A percentile compares a stretch with the other conserved stretches of the same genome.
These are phyloP conservation scores for Camellia sinensis DNA, from an alignment of 148 eudicot genomes.

Conservation along the genomic window DNA sequence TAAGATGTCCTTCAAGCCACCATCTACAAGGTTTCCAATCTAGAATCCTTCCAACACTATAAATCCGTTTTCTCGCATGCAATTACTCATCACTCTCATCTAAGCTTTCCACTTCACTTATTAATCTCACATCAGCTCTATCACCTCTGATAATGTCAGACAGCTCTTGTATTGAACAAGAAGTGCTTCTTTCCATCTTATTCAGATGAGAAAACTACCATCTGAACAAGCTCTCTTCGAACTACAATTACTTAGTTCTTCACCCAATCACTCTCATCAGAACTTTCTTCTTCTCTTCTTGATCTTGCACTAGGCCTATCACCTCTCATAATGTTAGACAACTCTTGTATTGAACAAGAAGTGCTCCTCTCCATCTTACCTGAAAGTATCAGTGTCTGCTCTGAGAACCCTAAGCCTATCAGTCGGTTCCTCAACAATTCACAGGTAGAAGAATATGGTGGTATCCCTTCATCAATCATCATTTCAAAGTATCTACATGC, in stretches of 20 bases:
- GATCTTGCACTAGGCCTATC: slow-evolving; percentile 33
- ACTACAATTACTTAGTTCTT: too few species aligned
- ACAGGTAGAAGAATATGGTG: slow-evolving; percentile 62
- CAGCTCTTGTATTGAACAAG: slow-evolving; percentile 49
- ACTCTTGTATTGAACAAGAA: slow-evolving; percentile 52
- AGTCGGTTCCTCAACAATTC: slow-evolving; percentile 64
- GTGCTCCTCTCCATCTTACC: slow-evolving; percentile 79
- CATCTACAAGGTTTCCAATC: slow-evolving; percentile 85
- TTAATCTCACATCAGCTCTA: slow-evolving; percentile 28
- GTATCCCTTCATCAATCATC: slow-evolving; percentile 89
- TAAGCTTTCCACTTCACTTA: slow-evolving; percentile 31
- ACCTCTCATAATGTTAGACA: slow-evolving; percentile 59
- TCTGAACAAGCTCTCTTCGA: too few species aligned
- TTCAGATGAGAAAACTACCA: too few species aligned
- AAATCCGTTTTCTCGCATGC: slow-evolving; percentile 34
- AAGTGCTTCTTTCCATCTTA: slow-evolving; percentile 80
- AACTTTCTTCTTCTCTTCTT: slow-evolving; percentile 28
- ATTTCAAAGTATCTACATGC: slow-evolving; percentile 70
- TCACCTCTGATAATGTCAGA: slow-evolving; percentile 59
- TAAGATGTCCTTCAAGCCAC: slow-evolving; percentile 57
- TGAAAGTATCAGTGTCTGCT: slow-evolving; percentile 43
- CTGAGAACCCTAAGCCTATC: slow-evolving; percentile 50
- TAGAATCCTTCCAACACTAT: slow-evolving; percentile 45
- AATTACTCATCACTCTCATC: slow-evolving; percentile 59
- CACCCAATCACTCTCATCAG: too few species aligned